Conservation (phyloP, 306 rosid species). For the Glycine tomentella region DNA sequence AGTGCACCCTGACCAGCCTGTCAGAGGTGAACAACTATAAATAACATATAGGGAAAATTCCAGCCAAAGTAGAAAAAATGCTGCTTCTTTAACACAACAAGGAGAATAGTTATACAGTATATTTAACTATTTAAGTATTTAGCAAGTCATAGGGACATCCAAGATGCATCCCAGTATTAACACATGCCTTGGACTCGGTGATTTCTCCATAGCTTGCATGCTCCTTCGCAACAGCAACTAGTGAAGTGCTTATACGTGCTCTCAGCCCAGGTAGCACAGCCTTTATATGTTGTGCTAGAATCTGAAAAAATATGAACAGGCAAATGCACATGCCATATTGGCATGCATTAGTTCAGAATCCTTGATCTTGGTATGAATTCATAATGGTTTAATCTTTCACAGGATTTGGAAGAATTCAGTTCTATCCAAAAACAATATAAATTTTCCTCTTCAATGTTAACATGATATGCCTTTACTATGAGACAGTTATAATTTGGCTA, state of each 20-base stretch:
- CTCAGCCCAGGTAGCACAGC: no score
- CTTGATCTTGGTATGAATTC: background rate
- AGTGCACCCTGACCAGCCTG: conserved; percentile 99
- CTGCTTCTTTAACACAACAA: conserved; percentile 20
- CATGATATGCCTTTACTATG: conserved; percentile 21
- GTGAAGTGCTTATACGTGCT: no score
- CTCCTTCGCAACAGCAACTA: no score
- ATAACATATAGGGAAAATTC: conserved; percentile 8
- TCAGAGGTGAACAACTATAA: conserved; percentile 36
- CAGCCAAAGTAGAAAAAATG: conserved; percentile 16
- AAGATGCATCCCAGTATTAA: background rate
- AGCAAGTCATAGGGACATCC: conserved; percentile 12
- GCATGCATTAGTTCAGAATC: conserved; percentile 36
- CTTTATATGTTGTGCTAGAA: no score
- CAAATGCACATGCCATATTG: conserved; percentile 28
- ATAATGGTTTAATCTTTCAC: conserved; percentile 5
- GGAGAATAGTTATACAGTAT: conserved; percentile 5
- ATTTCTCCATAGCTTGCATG: no score
- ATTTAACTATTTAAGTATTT: background rate
- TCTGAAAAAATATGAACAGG: conserved; percentile 55
- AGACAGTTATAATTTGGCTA: conserved; percentile 18
- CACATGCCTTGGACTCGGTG: no score
- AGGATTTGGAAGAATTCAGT: background rate
- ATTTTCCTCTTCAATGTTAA: conserved; percentile 34
- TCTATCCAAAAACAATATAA: conserved; percentile 27